Percentiles rank a stretch among this genome's conserved stretches.
phyloP scores from a whole-genome alignment of 257 asterid species.

The Orobanche coerulescens region DNA sequence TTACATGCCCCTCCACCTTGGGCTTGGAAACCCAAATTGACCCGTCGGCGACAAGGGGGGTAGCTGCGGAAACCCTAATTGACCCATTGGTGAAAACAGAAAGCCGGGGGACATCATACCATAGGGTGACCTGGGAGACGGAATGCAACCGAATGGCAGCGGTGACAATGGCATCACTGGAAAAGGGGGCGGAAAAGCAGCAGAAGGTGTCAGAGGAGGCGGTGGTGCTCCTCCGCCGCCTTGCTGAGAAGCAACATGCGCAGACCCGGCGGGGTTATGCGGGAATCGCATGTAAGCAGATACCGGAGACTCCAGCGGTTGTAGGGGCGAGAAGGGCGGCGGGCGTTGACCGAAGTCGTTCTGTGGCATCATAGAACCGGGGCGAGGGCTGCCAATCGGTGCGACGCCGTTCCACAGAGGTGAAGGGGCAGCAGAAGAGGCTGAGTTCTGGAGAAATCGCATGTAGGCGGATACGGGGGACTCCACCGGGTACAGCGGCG shows the following conservation, averaged over 20 bases:
- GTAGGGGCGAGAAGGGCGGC: conserved; percentile 17
- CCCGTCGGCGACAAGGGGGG: conserved; percentile 67
- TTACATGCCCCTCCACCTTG: conserved; percentile 52
- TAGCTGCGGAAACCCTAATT: conserved; percentile 63
- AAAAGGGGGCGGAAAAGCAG: conserved; percentile 13
- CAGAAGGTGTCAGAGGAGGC: conserved; percentile 4
- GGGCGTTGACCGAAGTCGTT: conserved; percentile 24
- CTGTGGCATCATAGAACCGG: conserved; percentile 15
- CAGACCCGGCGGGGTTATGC: conserved; percentile 18
- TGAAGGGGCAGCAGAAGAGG: conserved; percentile 9
- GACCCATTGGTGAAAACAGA: conserved; percentile 60
- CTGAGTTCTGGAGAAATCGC: conserved; percentile 31
- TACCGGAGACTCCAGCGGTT: conserved; percentile 27
- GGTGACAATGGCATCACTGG: conserved; percentile 31
- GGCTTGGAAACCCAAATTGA: conserved; percentile 65
- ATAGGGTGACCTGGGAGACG: conserved; percentile 35
- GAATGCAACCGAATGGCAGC: conserved; percentile 38
- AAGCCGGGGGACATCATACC: conserved; percentile 39
- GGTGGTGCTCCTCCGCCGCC: no score
- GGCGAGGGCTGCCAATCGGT: background rate
- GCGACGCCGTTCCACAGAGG: conserved; percentile 22
- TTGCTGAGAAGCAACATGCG: background rate
- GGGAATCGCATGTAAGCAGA: conserved; percentile 28
- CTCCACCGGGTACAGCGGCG: conserved; percentile 28
- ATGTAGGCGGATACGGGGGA: conserved; percentile 41